Evolutionary conservation across 495 filamentous ascomycete genomes (phyloP).

Genomic region (Xylaria cubensis): DNA sequence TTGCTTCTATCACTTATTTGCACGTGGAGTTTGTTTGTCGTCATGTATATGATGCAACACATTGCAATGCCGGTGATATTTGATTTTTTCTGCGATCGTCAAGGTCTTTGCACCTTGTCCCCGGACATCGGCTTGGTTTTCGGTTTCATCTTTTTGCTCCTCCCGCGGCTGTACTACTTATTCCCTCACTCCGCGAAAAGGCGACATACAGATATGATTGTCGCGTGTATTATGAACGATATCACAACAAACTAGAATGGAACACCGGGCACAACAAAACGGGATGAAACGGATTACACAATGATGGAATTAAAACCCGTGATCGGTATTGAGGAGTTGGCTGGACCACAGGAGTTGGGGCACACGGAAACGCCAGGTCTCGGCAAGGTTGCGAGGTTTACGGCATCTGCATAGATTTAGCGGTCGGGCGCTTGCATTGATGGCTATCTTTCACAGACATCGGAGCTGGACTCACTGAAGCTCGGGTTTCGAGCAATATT

Average conservation of each 20-base stretch:
- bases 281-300: background rate
- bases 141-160: background rate
- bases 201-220: slow-evolving; percentile 3
- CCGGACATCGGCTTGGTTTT: background rate
- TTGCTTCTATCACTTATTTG: slow-evolving; percentile 13
- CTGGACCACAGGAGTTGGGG: background rate
- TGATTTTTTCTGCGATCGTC: background rate
- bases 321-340: background rate
- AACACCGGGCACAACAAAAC: slow-evolving; percentile 9
- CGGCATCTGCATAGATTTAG: slow-evolving; percentile 15
- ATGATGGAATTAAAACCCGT: background rate
- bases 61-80: background rate
- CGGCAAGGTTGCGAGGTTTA: background rate
- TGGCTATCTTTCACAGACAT: background rate
- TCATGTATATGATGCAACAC: background rate
- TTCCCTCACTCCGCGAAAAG: background rate
- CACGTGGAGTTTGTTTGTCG: background rate
- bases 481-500: background rate
- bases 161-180: slow-evolving; percentile 9
- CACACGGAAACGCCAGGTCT: background rate
- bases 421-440: slow-evolving; percentile 8
- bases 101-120: background rate
- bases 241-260: slow-evolving; percentile 7
- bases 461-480: slow-evolving; percentile 13
- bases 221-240: slow-evolving; percentile 13